These are phyloP conservation scores for Cytospora paraplurivora DNA, from an alignment of 2,329 filamentous ascomycete genomes.

Conservation along the genomic window DNA sequence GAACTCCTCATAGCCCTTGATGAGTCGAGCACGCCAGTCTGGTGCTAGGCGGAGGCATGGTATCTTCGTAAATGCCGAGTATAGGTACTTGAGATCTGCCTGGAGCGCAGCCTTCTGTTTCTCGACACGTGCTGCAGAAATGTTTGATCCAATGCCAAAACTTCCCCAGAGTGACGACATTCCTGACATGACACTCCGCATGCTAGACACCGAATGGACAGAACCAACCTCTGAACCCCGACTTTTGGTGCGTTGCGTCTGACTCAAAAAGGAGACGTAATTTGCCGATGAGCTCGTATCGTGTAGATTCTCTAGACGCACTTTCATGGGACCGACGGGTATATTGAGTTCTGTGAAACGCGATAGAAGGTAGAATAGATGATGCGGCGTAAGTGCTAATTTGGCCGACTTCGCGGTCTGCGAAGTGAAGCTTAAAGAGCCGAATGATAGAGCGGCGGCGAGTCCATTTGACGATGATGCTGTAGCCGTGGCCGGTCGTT, in stretches of 20 bases:
- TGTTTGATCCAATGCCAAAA: constrained; percentile 79
- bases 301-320: constrained; percentile 92
- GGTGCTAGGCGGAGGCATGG: constrained; percentile 86
- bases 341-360: constrained; percentile 93
- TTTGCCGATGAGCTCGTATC: constrained; percentile 83
- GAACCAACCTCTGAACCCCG: constrained; percentile 83
- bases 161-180: constrained; percentile 94
- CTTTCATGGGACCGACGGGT: constrained; percentile 91
- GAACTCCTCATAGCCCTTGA: constrained; percentile 94
- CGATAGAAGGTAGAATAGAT: constrained; percentile 94
- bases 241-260: constrained; percentile 77
- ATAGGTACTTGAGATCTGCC: constrained; percentile 90
- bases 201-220: constrained; percentile 92
- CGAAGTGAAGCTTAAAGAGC: constrained; percentile 81
- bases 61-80: constrained; percentile 98
- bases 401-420: constrained; percentile 86
- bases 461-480: constrained; percentile 72
- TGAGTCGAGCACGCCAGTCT: constrained; percentile 89
- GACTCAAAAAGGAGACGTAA: constrained; percentile 93
- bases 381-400: constrained; percentile 89
- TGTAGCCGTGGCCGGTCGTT: constrained; percentile 63
- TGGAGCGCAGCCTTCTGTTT: constrained; percentile 85
- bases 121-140: constrained; percentile 79
- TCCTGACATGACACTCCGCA: constrained; percentile 94
- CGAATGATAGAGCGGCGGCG: constrained; percentile 83